Evolutionary conservation across 805 yeast species (phyloP).

Genomic region (Candida nemodendra): DNA sequence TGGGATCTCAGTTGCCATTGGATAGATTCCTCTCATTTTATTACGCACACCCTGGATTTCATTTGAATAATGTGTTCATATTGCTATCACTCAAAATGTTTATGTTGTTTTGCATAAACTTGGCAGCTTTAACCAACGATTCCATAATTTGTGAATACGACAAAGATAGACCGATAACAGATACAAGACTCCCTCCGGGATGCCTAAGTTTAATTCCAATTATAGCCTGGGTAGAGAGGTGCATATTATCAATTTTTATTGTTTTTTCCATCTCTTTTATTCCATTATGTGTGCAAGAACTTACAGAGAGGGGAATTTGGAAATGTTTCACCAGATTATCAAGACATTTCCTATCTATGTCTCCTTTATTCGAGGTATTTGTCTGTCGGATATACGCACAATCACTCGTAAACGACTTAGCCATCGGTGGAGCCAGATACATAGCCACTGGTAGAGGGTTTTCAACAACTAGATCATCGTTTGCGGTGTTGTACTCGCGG

Average conservation of each 20-base stretch:
- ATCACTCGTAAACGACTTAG: slow-evolving; percentile 62
- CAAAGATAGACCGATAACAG: slow-evolving; percentile 57
- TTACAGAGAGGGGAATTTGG: slow-evolving; percentile 74
- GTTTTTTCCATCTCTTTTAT: slow-evolving; percentile 74
- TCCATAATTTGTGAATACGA: slow-evolving; percentile 62
- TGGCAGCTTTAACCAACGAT: slow-evolving; percentile 62
- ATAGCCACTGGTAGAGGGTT: slow-evolving; percentile 83
- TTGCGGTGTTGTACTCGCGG: slow-evolving; percentile 61
- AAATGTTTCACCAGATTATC: slow-evolving; percentile 60
- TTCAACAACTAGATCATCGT: slow-evolving; percentile 71
- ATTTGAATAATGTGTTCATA: slow-evolving; percentile 73
- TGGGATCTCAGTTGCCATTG: slow-evolving; percentile 73
- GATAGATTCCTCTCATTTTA: slow-evolving; percentile 78
- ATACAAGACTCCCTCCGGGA: slow-evolving; percentile 62
- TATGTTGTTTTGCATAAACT: slow-evolving; percentile 54
- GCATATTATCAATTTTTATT: slow-evolving; percentile 68
- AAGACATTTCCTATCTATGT: slow-evolving; percentile 66
- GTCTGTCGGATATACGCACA: slow-evolving; percentile 75
- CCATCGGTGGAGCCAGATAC: slow-evolving; percentile 79
- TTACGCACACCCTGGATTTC: slow-evolving; percentile 87
- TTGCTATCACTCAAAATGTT: slow-evolving; percentile 66
- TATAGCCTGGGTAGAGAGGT: slow-evolving; percentile 72
- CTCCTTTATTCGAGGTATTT: slow-evolving; percentile 79
- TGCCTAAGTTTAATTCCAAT: slow-evolving; percentile 70
- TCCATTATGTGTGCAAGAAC: slow-evolving; percentile 74